phyloP scores from a whole-genome alignment of 225 moss, liverwort and hornwort genomes.

The Neckera pumila region DNA sequence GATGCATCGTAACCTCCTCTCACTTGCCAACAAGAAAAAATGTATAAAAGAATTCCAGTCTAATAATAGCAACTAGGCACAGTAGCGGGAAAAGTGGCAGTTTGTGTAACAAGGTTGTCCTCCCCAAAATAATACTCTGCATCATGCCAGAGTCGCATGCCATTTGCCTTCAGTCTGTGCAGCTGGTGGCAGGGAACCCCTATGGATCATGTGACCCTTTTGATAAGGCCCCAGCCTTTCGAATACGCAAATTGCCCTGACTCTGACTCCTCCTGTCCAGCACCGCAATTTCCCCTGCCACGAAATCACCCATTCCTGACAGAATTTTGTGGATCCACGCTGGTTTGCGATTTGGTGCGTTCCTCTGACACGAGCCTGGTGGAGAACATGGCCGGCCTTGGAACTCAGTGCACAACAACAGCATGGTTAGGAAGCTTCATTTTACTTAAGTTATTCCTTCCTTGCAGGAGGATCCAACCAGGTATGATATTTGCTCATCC shows the following conservation, averaged over 20 bases:
- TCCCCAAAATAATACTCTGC: neutral
- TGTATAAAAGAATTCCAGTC: neutral
- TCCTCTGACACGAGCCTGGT: neutral
- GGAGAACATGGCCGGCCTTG: neutral
- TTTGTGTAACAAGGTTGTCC: neutral
- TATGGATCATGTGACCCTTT: neutral
- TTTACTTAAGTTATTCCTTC: neutral
- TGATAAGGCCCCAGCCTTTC: neutral
- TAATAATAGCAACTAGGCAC: neutral
- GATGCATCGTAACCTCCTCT: neutral
- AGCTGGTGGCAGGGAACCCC: neutral
- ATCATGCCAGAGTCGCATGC: neutral
- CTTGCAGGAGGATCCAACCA: neutral
- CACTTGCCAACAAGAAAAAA: no score
- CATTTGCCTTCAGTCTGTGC: neutral
- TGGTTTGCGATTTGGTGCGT: neutral
- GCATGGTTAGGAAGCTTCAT: neutral
- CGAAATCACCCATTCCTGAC: neutral
- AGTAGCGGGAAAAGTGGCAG: neutral
- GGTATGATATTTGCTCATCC: neutral
- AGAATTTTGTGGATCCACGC: neutral
- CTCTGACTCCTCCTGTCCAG: neutral
- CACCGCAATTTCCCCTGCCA: neutral
- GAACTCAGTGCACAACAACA: neutral
- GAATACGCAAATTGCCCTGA: neutral